Conservation (phyloP, 768 basidiomycete species). For the Myochromella boudieri region DNA sequence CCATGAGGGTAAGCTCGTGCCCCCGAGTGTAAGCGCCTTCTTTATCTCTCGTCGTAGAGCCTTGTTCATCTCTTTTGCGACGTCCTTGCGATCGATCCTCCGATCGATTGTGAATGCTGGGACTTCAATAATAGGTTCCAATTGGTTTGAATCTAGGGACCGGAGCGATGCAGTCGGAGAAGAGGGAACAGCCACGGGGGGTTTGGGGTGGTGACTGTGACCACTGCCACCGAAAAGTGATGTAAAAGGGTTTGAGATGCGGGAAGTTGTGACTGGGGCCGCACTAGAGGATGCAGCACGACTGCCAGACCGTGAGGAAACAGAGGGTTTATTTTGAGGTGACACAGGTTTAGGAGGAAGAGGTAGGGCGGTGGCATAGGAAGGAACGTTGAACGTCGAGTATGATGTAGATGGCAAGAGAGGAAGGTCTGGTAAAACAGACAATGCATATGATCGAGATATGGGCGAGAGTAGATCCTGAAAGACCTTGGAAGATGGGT, state of each 20-base stretch:
- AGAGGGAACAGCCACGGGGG: conserved; percentile 30
- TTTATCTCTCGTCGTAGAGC: conserved; percentile 59
- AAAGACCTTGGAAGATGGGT: conserved; percentile 40
- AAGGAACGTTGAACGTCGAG: conserved; percentile 46
- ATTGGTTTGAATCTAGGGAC: conserved; percentile 29
- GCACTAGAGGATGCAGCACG: conserved; percentile 21
- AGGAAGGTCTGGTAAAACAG: conserved; percentile 57
- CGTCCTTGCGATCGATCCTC: conserved; percentile 49
- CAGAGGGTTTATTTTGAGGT: conserved; percentile 31
- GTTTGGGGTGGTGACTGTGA: conserved; percentile 24
- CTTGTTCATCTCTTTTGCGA: conserved; percentile 53
- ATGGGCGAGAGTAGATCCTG: conserved; percentile 35
- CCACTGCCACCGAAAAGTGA: conserved; percentile 69
- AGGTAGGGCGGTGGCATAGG: conserved; percentile 42
- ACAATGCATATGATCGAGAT: conserved; percentile 30
- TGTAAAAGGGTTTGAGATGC: conserved; percentile 75
- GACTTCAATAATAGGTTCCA: conserved; percentile 49
- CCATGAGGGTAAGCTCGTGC: conserved; percentile 48
- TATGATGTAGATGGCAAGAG: conserved; percentile 37
- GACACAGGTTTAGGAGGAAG: conserved; percentile 40
- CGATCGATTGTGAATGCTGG: conserved; percentile 58
- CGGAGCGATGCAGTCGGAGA: conserved; percentile 31
- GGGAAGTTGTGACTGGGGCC: conserved; percentile 29
- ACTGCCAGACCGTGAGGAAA: conserved; percentile 37
- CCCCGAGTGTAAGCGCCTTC: conserved; percentile 33